These are phyloP conservation scores for Ogataea trehalophila DNA, from an alignment of 805 yeast genomes.

Conservation along the genomic window DNA sequence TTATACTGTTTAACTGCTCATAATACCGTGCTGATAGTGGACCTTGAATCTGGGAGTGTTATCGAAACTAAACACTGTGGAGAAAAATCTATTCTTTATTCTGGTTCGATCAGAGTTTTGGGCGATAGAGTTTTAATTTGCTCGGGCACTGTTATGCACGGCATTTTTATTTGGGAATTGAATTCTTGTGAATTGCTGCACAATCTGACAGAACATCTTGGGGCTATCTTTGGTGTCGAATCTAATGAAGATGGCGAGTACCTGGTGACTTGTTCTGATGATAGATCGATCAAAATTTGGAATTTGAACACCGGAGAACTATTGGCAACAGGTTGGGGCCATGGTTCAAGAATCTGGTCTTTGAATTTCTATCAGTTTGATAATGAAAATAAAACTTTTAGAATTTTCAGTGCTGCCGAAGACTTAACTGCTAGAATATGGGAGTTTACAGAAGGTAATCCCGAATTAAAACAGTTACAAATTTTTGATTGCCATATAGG, in stretches of 20 bases:
- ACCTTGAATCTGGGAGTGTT: conserved; percentile 22
- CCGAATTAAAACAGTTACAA: conserved; percentile 37
- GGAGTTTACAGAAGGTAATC: conserved; percentile 37
- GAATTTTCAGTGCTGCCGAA: conserved; percentile 69
- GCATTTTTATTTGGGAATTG: conserved; percentile 75
- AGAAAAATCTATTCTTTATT: conserved; percentile 80
- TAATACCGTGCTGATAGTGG: conserved; percentile 50
- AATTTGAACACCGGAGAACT: conserved; percentile 51
- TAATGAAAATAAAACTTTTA: conserved; percentile 16
- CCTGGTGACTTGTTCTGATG: conserved; percentile 87
- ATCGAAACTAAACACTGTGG: conserved; percentile 39
- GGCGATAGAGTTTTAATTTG: conserved; percentile 49
- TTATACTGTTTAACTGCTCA: conserved; percentile 72
- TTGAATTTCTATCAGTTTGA: conserved; percentile 48
- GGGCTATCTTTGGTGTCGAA: conserved; percentile 81
- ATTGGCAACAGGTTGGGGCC: conserved; percentile 91
- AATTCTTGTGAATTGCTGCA: conserved; percentile 38
- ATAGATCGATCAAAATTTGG: conserved; percentile 81
- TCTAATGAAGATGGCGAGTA: conserved; percentile 50
- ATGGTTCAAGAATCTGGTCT: conserved; percentile 90
- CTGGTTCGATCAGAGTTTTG: conserved; percentile 65
- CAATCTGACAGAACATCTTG: conserved; percentile 73
- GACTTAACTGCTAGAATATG: conserved; percentile 84
- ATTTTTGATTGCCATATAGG: conserved; percentile 73
- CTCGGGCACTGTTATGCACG: conserved; percentile 93